Percentiles rank a stretch among this genome's conserved stretches.
Conservation (phyloP, 129 eudicot species). For the Artemisia tridentata region DNA sequence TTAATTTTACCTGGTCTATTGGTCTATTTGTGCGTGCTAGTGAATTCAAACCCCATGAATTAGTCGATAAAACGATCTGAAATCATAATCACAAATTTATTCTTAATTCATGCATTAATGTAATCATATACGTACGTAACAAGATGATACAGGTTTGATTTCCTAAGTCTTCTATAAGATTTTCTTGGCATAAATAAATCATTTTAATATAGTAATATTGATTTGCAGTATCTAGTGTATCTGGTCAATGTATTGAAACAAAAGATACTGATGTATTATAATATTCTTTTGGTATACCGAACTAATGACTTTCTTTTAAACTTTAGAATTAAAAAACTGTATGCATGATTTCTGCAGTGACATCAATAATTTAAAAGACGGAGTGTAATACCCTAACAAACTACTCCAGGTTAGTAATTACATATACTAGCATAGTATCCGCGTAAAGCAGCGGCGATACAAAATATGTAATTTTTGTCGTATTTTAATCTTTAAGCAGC, state of each 20-base stretch:
- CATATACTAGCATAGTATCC: no score
- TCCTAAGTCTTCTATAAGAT: slow-evolving; percentile 2
- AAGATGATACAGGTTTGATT: neutral
- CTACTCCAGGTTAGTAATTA: no score
- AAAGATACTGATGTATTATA: neutral
- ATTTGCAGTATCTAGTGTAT: neutral
- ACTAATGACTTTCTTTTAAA: neutral
- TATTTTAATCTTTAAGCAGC: no score
- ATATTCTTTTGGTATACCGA: neutral
- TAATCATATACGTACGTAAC: neutral
- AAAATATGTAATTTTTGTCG: no score
- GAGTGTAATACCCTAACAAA: no score
- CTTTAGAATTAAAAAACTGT: no score
- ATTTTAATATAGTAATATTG: slow-evolving; percentile 5
- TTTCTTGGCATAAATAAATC: slow-evolving; percentile 4
- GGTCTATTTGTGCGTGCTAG: neutral
- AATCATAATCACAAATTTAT: neutral
- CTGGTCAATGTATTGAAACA: slow-evolving; percentile 8
- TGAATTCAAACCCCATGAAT: neutral
- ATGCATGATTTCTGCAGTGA: no score
- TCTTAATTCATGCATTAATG: neutral
- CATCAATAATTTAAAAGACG: no score
- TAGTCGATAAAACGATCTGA: neutral
- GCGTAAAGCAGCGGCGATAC: no score
- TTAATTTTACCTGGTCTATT: no score